Conservation (phyloP, 345 rosid species). For the Eucalyptus brandiana region DNA sequence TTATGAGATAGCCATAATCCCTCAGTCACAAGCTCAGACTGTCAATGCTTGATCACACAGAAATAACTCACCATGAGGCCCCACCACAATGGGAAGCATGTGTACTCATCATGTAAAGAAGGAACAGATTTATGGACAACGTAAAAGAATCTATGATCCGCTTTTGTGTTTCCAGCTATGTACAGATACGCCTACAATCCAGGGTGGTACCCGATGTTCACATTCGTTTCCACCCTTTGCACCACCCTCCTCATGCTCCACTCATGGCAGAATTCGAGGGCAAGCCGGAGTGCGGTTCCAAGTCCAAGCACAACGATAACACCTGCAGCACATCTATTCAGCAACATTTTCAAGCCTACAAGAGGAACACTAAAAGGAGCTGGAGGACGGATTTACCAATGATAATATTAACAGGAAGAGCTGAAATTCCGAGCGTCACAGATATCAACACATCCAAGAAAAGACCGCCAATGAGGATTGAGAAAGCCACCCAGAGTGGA, state of each 20-base stretch:
- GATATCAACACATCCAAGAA: conserved; percentile 84
- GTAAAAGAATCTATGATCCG: background rate
- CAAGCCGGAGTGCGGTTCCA: conserved; percentile 76
- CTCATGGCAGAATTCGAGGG: conserved; percentile 73
- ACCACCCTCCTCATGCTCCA: conserved; percentile 73
- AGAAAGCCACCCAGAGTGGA: conserved; percentile 92
- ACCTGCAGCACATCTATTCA: conserved; percentile 24
- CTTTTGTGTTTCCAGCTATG: background rate
- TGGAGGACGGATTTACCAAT: conserved; percentile 32
- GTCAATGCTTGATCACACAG: background rate
- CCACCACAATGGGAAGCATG: background rate
- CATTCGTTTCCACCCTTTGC: conserved; percentile 55
- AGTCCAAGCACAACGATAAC: conserved; percentile 90
- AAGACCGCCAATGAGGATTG: conserved; percentile 74
- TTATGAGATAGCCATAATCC: background rate
- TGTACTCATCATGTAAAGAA: background rate
- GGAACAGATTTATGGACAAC: background rate
- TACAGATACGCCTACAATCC: conserved; percentile 40
- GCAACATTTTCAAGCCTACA: background rate
- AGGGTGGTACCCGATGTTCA: conserved; percentile 46
- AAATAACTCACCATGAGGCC: background rate
- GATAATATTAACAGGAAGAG: conserved; percentile 83
- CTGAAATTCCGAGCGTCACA: conserved; percentile 74
- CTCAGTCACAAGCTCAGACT: background rate
- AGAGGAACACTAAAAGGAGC: background rate